phyloP scores from a whole-genome alignment of 2,329 filamentous ascomycete genomes.

The Pseudogymnoascus sp. region DNA sequence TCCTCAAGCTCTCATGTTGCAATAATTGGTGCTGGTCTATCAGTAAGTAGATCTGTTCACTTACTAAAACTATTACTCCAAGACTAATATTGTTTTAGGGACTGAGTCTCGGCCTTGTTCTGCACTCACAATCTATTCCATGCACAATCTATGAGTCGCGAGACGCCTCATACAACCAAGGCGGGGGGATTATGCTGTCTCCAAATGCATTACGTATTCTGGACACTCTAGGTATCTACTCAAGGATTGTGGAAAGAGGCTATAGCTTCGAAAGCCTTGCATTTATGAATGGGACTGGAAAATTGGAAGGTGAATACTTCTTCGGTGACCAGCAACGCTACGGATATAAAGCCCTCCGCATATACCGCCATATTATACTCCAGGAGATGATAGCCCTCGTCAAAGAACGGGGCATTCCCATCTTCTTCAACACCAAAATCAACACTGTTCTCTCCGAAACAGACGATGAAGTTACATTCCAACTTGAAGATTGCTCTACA shows the following conservation, averaged over 20 bases:
- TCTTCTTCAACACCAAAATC: constrained; percentile 43
- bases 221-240: constrained; percentile 41
- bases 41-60: no score
- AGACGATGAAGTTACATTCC: constrained; percentile 34
- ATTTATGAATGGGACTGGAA: constrained; percentile 33
- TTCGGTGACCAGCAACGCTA: constrained; percentile 41
- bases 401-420: constrained; percentile 31
- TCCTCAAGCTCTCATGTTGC: no score
- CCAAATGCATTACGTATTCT: constrained; percentile 50
- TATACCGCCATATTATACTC: constrained; percentile 46
- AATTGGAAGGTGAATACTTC: constrained; percentile 35
- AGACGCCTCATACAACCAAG: no score
- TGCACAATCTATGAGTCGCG: no score
- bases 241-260: constrained; percentile 35
- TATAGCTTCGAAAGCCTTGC: constrained; percentile 30
- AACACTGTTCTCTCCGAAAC: constrained; percentile 34
- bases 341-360: constrained; percentile 44
- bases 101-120: no score
- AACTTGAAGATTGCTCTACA: constrained; percentile 38
- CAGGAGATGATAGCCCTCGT: constrained; percentile 38
- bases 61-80: no score
- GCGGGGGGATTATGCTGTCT: constrained; percentile 50
- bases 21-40: no score
- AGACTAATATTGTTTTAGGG: no score
- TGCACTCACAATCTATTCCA: no score